Base-by-base conservation (phyloP, 208 protist species). In the Trypanosoma lewisi region DNA sequence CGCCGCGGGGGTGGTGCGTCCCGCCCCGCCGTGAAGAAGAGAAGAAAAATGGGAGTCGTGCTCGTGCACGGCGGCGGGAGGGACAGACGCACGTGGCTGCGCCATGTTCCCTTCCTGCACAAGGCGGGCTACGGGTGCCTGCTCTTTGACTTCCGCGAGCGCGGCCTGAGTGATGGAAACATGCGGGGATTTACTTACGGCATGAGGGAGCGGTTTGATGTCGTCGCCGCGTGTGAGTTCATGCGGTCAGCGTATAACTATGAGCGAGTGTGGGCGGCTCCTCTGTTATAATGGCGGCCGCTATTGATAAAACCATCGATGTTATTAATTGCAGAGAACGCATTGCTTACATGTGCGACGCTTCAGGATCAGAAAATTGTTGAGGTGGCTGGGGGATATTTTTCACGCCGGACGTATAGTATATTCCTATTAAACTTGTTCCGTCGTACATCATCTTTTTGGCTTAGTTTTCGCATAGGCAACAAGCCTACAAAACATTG, bases 61-160 rank as follows among this genome's bases (percentile, higher is more conserved):
- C 70, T 94, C 3, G 86, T 97, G 8, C 92, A 97, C 64, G 92
- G 92, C 51, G 92, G 87, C 12, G 92, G 92, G n/a, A 79, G 92
- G 31, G 92, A 97, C 63, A 68, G 92, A 1, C 80, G 92, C 14
- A 76, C 92, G n/a, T 97, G 87, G 87, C 75, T 91, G 41, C 85
- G 92, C 0, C 92, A 97, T 58, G 63, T 95, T 11, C 87, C 85
- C 6, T 91, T 96, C 42, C 48, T 97, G 11, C 88, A 94, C 68
- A 77, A 86, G 41, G 76, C 67, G 5, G 92, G 92, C 36, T 97
- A 92, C 69, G 77, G 77, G 25, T 85, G 80, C 44, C 62, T 97
- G 33, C 63, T 97, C n/a, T 97, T 97, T 63, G 92, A 97, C 58
- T 85, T 97, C 33, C 80, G 86, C 16, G 89, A 97, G 63, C 88